Evolutionary conservation across 2,329 filamentous ascomycete species (phyloP), one percentile per base, ranked within the genome.

Genomic region (Trichocomaceae sp.): DNA sequence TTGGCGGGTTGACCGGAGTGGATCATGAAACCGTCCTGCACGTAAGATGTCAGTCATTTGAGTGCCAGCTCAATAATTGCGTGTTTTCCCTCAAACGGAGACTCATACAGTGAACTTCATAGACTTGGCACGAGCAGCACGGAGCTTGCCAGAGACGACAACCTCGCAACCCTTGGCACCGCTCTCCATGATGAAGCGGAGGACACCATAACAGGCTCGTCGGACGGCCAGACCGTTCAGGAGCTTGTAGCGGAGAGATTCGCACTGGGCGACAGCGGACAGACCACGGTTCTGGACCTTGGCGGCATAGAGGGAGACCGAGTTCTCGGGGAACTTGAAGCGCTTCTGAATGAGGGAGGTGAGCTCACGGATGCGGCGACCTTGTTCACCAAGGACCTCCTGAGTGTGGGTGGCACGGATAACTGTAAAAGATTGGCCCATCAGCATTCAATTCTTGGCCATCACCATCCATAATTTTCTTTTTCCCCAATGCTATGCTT

Each of bases 281-380:
- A 99, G 91, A 88, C 93, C 93, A 77, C 93, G 92, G 84, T 96
- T 97, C 85, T 97, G 93, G 75, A 99, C 93, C 87, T 99, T 99
- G 79, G 93, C 95, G 80, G 93, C 93, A 79, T 99, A 99, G 74
- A 99, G 90, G 66, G 93, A 97, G 77, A 99, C 93, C 69, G 88
- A 95, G 88, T 97, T 97, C 83, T 97, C 92, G 80, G 93, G 92
- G 87, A 99, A 99, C 85, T 96, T 96, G 89, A 99, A 99, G 75
- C 93, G 91, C 88, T 99, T 97, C 84, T 99, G 95, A 84, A 99
- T 99, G 76, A 99, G 87, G 73, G 90, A 96, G 76, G 93, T 99
- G 79, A 99, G 90, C 85, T 99, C 93, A 78, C 93, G 92, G 79
- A 99, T 99, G 82, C 93, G 90, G 82, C 93, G 91, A 74, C 93